Conservation (phyloP, 164 flowering plant genomes). For the Chimonanthus praecox region DNA sequence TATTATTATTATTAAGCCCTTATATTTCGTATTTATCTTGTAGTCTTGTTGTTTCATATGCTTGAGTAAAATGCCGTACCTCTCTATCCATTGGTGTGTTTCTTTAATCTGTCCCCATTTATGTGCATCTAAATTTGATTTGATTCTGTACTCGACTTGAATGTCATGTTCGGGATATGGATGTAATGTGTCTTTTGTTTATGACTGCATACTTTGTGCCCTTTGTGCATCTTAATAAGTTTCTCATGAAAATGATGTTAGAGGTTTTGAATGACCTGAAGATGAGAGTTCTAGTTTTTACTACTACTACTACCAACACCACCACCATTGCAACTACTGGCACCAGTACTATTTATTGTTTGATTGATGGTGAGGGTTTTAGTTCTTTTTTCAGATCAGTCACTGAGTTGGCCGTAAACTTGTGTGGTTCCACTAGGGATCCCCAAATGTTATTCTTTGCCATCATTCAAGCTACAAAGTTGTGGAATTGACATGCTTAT, state of each 20-base stretch:
- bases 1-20: too few relatives aligned
- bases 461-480: too few relatives aligned
- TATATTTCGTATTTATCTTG: too few relatives aligned
- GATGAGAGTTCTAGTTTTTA: neutral
- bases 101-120: neutral
- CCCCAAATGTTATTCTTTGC: too few relatives aligned
- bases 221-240: too few relatives aligned
- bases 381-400: neutral
- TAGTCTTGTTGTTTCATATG: neutral
- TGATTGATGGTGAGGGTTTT: neutral
- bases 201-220: neutral
- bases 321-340: too few relatives aligned
- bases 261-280: neutral
- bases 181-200: neutral
- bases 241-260: neutral
- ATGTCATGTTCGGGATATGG: neutral
- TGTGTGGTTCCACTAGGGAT: too few relatives aligned
- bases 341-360: neutral
- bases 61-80: neutral
- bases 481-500: neutral
- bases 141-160: neutral
- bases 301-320: too few relatives aligned
- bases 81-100: neutral
- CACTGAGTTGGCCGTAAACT: too few relatives aligned
- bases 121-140: neutral